Evolutionary conservation across 345 rosid genomes (phyloP).

Genomic region (Eucalyptus fibrosa): DNA sequence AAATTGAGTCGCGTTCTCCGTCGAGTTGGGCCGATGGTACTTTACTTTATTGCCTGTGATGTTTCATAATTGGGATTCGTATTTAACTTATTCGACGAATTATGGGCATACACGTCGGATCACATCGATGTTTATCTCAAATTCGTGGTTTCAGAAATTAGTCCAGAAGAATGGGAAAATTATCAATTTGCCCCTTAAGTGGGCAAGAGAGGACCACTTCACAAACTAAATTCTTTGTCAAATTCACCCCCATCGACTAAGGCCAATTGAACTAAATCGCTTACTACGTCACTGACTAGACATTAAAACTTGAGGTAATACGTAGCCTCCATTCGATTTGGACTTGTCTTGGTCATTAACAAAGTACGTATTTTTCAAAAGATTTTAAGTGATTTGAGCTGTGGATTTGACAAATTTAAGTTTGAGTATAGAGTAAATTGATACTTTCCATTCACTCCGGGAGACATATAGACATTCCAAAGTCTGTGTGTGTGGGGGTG

Average conservation of each 20-base stretch:
- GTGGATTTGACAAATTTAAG: background rate
- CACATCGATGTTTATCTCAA: background rate
- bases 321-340: background rate
- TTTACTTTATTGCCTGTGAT: background rate
- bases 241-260: background rate
- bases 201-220: background rate
- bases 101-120: background rate
- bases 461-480: background rate
- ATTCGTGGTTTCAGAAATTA: background rate
- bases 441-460: background rate
- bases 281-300: background rate
- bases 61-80: background rate
- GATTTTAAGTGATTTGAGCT: background rate
- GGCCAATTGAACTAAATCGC: background rate
- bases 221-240: background rate
- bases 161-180: background rate
- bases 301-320: background rate
- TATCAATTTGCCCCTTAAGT: background rate
- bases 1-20: background rate
- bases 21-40: background rate
- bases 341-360: background rate
- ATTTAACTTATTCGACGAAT: background rate
- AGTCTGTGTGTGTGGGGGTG: background rate
- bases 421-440: background rate
- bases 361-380: background rate